Percentiles rank a stretch among this genome's conserved stretches.
These are phyloP conservation scores for Schizosaccharomyces lindneri DNA, from an alignment of 805 yeast genomes.

Conservation along the genomic window DNA sequence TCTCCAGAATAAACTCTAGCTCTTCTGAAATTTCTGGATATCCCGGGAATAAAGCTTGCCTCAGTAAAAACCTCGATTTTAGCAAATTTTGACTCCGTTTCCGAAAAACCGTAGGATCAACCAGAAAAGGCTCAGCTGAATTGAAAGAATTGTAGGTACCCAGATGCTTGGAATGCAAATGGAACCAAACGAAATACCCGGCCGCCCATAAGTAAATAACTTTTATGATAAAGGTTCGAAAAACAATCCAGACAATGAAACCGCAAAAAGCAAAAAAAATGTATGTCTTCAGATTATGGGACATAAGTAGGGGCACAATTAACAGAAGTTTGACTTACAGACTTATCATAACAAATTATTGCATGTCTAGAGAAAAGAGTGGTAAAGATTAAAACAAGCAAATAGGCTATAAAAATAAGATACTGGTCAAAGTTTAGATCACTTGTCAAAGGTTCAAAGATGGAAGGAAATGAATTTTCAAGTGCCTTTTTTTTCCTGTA, in stretches of 20 bases:
- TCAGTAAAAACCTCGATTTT: not conserved
- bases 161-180: not conserved
- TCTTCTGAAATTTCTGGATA: not conserved
- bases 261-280: not conserved
- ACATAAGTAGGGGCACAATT: no score
- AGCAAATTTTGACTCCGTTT: not conserved
- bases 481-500: no score
- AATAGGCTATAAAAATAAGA: no score
- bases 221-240: not conserved
- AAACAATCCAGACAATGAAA: not conserved
- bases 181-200: not conserved
- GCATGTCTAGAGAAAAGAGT: no score
- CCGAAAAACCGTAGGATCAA: not conserved
- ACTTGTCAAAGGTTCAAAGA: no score
- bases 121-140: not conserved
- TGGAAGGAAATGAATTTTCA: no score
- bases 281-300: not conserved
- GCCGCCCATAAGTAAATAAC: not conserved
- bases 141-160: not conserved
- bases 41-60: not conserved
- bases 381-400: no score
- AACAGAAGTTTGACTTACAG: no score
- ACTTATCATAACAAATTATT: no score
- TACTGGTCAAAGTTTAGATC: no score
- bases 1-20: not conserved